Percentiles rank a stretch among this genome's conserved stretches.
phyloP scores from a whole-genome alignment of 2,329 filamentous ascomycete species.

The Gnomoniopsis sp. region DNA sequence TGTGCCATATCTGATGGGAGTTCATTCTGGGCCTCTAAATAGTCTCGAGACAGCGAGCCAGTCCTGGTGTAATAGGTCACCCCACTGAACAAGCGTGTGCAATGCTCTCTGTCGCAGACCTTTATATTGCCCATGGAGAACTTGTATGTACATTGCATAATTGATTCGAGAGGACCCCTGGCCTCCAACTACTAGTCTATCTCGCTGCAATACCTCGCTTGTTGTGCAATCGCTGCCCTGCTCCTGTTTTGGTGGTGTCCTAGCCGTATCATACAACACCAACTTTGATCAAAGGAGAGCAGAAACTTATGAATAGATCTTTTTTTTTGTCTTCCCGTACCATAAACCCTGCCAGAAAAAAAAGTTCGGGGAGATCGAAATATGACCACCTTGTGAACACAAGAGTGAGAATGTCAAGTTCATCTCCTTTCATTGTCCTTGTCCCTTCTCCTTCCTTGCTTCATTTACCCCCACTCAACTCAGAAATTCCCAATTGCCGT shows the following conservation, averaged over 20 bases:
- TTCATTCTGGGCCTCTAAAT: no score
- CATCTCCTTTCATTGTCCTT: neutral
- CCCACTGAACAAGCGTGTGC: no score
- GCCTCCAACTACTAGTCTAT: no score
- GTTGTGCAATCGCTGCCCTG: neutral
- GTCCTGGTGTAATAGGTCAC: no score
- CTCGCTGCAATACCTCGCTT: neutral
- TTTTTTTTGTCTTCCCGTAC: slow-evolving; percentile 17
- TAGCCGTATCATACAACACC: slow-evolving; percentile 1
- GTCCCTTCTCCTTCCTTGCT: neutral
- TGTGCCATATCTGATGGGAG: no score
- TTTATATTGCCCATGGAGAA: no score
- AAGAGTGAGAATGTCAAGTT: neutral
- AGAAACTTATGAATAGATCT: slow-evolving; percentile 10
- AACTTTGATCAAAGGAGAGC: neutral
- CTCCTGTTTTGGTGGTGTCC: neutral
- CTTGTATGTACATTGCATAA: no score
- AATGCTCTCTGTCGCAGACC: no score
- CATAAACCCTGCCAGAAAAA: slow-evolving; percentile 6
- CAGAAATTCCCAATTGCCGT: neutral
- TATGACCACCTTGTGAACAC: neutral
- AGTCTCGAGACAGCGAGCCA: no score
- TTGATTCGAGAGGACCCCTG: no score
- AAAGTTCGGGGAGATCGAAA: slow-evolving; percentile 1
- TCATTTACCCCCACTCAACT: neutral